Evolutionary conservation across 192 early-diverging fungal genomes (phyloP), one percentile per base, ranked within the genome.

Genomic region (Backusella sp.): DNA sequence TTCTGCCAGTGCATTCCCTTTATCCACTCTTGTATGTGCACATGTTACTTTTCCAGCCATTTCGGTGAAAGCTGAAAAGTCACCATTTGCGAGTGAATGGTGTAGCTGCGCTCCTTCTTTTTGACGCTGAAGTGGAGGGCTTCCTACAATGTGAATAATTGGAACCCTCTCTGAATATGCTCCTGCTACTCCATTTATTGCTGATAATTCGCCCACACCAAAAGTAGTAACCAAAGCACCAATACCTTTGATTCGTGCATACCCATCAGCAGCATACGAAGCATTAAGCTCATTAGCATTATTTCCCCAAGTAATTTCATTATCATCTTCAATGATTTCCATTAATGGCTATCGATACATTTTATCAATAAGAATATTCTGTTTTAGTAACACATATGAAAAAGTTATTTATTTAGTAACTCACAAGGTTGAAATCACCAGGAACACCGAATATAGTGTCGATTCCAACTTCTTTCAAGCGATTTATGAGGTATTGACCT

Each of bases 111-210:
- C 84, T 3, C 84, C 84, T 0, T 73, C 26, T 12, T 79, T 52
- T 67, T 86, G 86, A 56, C 77, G 79, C 37, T 77, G 73, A 19
- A 84, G 86, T 14, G 36, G 71, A 6, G 84, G 80, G 8, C 83
- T 84, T 12, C 86, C 86, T 15, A 86, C 86, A 66, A 87, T 86
- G 75, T 87, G 86, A 17, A 87, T 75, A n/a, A 87, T 82, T 0
- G 86, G 80, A 5, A 87, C 80, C 73, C 82, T 76, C 76, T 87
- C 86, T 37, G 84, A 66, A 19, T 73, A 78, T 12, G 84, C 84
- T 5, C 86, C 86, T 37, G 86, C 86, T 49, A 79, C 79, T n/a
- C 80, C 84, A 66, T 86, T 86, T 2, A 82, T 73, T 15, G 81
- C 78, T 28, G 75, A 77, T 21, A 86, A 37, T 73, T 86, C 84